phyloP scores from a whole-genome alignment of 176 grass and related monocot species.

The Alloteropsis semialata region DNA sequence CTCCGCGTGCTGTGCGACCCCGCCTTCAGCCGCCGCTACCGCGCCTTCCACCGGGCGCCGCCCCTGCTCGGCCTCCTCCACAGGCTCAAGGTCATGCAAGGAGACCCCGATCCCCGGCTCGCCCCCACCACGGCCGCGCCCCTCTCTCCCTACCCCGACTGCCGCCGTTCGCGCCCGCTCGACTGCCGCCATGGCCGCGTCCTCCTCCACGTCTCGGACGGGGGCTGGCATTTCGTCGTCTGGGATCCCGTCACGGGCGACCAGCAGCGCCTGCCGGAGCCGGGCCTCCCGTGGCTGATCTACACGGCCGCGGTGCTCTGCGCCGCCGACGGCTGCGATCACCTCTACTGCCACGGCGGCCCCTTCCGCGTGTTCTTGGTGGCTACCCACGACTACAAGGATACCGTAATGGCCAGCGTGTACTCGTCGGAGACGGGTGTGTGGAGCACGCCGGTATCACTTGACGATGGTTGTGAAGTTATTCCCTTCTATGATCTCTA shows the following conservation, averaged over 20 bases:
- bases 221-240: not conserved
- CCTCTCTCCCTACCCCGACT: not conserved
- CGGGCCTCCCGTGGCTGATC: no score
- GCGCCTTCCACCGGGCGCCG: not conserved
- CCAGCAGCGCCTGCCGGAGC: not conserved
- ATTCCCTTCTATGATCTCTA: no score
- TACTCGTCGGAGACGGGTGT: not conserved
- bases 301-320: not conserved
- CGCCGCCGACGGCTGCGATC: not conserved
- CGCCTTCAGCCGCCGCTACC: not conserved
- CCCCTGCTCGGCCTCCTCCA: not conserved
- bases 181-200: not conserved
- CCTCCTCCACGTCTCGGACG: not conserved
- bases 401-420: not conserved
- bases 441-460: not conserved
- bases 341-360: not conserved
- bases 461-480: not conserved
- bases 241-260: not conserved
- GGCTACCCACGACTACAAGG: not conserved
- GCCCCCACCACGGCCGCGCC: not conserved
- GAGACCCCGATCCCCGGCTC: not conserved
- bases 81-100: not conserved
- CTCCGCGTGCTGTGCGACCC: not conserved
- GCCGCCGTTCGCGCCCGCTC: not conserved
- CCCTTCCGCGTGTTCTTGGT: not conserved